Conservation (phyloP, 768 basidiomycete species). For the Hemileccinum rubropunctum region DNA sequence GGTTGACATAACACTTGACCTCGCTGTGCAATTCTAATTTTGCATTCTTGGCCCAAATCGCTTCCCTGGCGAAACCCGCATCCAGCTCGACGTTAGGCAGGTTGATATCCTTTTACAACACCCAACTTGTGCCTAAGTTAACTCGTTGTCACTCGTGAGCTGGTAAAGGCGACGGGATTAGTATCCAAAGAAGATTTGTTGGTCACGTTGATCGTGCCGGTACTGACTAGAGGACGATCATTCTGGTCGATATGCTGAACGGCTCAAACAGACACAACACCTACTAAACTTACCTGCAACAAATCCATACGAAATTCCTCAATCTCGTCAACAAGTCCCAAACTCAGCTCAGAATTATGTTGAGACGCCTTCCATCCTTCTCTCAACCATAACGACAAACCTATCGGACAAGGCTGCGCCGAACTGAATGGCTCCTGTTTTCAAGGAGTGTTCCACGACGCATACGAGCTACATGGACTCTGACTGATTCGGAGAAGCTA, state of each 20-base stretch:
- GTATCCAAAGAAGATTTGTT: neutral
- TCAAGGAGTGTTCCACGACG: neutral
- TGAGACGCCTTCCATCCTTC: constrained; percentile 18
- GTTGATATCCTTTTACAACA: neutral
- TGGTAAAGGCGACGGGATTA: neutral
- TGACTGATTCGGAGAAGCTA: neutral
- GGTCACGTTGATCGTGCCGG: constrained; percentile 13
- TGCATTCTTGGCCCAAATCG: constrained; percentile 21
- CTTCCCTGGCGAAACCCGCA: constrained; percentile 18
- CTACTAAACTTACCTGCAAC: constrained; percentile 28
- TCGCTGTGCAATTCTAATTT: too few species aligned
- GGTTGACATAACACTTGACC: too few species aligned
- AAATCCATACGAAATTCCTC: constrained; percentile 5
- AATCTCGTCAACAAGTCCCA: neutral
- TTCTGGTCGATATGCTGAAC: constrained; percentile 20
- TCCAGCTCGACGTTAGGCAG: constrained; percentile 10
- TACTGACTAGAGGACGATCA: constrained; percentile 41
- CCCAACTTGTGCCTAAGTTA: neutral
- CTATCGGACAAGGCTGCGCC: neutral
- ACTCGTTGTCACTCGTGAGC: neutral
- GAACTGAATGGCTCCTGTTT: constrained; percentile 11
- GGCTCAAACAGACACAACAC: constrained; percentile 25
- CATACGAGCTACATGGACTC: neutral
- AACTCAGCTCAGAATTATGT: constrained; percentile 18
- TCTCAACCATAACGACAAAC: neutral